Base-by-base conservation (phyloP, 2,329 filamentous ascomycete species). In the Fusarium ramigenum region DNA sequence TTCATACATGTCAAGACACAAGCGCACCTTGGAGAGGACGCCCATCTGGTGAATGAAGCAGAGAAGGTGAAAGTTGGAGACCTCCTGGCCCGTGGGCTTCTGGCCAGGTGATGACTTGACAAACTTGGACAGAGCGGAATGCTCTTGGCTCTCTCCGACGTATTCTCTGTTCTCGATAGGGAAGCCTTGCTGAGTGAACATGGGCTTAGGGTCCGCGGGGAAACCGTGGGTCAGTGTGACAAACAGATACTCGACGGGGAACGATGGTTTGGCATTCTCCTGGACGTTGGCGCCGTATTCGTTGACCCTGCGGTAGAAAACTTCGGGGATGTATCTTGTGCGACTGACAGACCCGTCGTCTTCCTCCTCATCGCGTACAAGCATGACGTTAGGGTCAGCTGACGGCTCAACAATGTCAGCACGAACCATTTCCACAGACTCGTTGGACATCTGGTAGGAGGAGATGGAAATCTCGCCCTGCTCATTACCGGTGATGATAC, bases 221-320 rank as follows among this genome's bases (percentile, higher is more conserved):
- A 99, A 98, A 67, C 96, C 96, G 80, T 99, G 96, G 2, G 96
- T 99, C 72, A 99, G 88, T 14, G 96, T 98, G 69, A 98, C 94
- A 63, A 98, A 91, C 39, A 99, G 89, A 81, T 98, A 99, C 81
- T 99, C 96, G 54, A 98, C 95, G 0, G 96, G 96, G 81, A 99
- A 99, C 50, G 93, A 91, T 1, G 96, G 96, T 80, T 98, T 98
- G 30, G 96, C 96, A 77, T 97, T 98, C 82, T 98, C 94, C 81
- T 98, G 96, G 12, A 98, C 96, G 76, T 96, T 97, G 73, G 93
- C 94, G 39, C 95, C 95, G 80, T 99, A 97, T 81, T 99, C 96
- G 82, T 99, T 99, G 82, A 97, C 94, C 76, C 90, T 92, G 70
- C 96, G 91, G 84, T 97, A 99, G 83, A 98, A 99, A 9, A 99